phyloP scores from a whole-genome alignment of 306 rosid species.

The Acacia melanoxylon region DNA sequence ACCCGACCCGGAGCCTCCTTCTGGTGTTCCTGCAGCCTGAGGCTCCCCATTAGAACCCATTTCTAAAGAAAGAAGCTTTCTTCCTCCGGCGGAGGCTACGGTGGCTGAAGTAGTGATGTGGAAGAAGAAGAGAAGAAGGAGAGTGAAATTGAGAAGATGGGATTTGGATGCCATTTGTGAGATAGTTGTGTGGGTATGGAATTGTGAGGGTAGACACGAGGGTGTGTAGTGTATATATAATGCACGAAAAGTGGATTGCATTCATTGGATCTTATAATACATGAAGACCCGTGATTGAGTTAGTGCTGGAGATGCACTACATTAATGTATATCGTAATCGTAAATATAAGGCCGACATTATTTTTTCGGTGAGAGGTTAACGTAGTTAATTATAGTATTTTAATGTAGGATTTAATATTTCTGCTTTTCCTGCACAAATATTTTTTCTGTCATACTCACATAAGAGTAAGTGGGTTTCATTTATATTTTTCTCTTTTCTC shows the following conservation, averaged over 20 bases:
- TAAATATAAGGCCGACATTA: too few species aligned
- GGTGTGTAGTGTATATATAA: neutral
- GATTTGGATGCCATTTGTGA: slow-evolving; percentile 35
- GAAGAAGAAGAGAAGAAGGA: slow-evolving; percentile 47
- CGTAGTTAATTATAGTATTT: too few species aligned
- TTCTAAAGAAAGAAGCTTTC: slow-evolving; percentile 29
- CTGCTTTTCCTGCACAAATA: too few species aligned
- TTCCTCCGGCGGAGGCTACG: slow-evolving; percentile 7
- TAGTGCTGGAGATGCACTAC: neutral
- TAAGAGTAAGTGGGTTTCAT: too few species aligned
- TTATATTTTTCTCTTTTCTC: too few species aligned
- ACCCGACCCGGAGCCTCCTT: slow-evolving; percentile 62
- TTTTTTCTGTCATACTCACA: too few species aligned
- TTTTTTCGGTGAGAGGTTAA: too few species aligned
- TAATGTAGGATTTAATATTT: too few species aligned
- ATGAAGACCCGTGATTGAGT: neutral
- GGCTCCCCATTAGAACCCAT: slow-evolving; percentile 38
- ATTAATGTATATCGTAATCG: neutral
- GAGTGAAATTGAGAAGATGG: slow-evolving; percentile 18
- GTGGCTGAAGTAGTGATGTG: slow-evolving; percentile 16
- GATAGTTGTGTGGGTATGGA: neutral
- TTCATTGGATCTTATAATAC: neutral
- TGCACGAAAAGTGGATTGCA: neutral
- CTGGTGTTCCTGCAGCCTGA: slow-evolving; percentile 39
- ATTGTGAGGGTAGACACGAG: neutral